Evolutionary conservation across 2,329 filamentous ascomycete genomes (phyloP).

Genomic region (Amylocarpus encephaloides): DNA sequence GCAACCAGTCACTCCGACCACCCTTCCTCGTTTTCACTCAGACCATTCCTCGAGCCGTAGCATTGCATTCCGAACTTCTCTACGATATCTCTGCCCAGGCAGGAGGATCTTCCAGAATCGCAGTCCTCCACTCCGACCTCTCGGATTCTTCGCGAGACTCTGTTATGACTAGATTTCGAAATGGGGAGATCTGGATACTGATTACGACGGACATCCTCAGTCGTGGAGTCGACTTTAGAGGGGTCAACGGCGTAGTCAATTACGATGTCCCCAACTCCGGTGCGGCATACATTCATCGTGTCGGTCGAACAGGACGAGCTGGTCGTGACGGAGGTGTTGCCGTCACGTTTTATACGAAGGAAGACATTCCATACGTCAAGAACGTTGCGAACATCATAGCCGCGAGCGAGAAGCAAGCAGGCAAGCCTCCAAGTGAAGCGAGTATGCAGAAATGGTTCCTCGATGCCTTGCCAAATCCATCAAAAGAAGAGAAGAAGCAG

Average conservation of each 20-base stretch:
- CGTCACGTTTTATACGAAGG: constrained; percentile 91
- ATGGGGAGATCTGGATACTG: constrained; percentile 90
- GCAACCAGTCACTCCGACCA: constrained; percentile 53
- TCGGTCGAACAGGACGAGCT: constrained; percentile 83
- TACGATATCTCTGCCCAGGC: constrained; percentile 92
- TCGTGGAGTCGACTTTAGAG: constrained; percentile 88
- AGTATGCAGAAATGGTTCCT: constrained; percentile 80
- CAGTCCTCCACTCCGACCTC: constrained; percentile 83
- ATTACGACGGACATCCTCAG: constrained; percentile 93
- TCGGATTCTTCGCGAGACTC: constrained; percentile 66
- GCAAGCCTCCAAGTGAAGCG: constrained; percentile 45
- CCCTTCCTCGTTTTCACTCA: constrained; percentile 96
- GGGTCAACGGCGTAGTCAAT: constrained; percentile 93
- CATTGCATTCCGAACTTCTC: constrained; percentile 80
- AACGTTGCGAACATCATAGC: constrained; percentile 90
- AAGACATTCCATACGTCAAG: constrained; percentile 85
- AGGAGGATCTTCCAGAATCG: constrained; percentile 76
- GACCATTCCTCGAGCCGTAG: constrained; percentile 83
- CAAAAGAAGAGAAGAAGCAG: constrained; percentile 76
- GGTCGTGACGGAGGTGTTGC: constrained; percentile 83
- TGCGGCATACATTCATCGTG: constrained; percentile 87
- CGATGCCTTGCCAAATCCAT: constrained; percentile 75
- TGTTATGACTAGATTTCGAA: constrained; percentile 85
- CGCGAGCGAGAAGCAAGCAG: constrained; percentile 67
- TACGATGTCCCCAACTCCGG: constrained; percentile 93